Base-by-base conservation (phyloP, 202 grass and related monocot genomes). In the Carex arenaria region DNA sequence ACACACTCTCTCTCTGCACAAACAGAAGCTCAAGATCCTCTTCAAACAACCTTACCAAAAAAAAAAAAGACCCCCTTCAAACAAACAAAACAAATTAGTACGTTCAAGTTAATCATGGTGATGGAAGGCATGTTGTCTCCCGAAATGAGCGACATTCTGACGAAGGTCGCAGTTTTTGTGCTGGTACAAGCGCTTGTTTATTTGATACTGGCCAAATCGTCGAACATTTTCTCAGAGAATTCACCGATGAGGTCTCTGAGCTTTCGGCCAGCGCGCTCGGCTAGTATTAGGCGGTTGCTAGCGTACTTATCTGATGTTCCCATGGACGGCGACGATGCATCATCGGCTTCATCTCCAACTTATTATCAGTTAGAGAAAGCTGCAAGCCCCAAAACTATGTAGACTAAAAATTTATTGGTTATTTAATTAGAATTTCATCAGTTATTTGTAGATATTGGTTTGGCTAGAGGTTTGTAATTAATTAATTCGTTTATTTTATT, bases 121-220 rank as follows among this genome's bases (percentile, higher is more conserved):
- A 91, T 93, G 88, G 93, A 93, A 34, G 72, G 61, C 32, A 77
- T 89, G 63, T 23, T 82, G 38, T 87, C 91, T 81, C 91, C 86
- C 34, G 91, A 97, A 87, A 82, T 90, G 73, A 61, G 80, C 2
- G 90, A 91, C 55, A 78, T 83, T 52, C 67, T 94, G 17, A 79
- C 32, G 10, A 94, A 98, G 82, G 89, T 94, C 11, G 87, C 80
- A 5, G 69, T 87, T 57, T 98, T 98, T 80, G 63, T 91, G 81
- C 51, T 94, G 10, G 92, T 98, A 3, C 95, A 98, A 85, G 90
- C 43, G 12, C 87, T 98, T 82, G 92, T 94, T 11, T 98, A 93
- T 81, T 82, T 98, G 64, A 98, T 94, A 85, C 95, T 98, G 82
- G 86, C 79, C 45, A 90, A 83, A 26, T 98, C 95, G 7, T 98